phyloP scores from a whole-genome alignment of 2,329 filamentous ascomycete species.

The Leptographium flavum region DNA sequence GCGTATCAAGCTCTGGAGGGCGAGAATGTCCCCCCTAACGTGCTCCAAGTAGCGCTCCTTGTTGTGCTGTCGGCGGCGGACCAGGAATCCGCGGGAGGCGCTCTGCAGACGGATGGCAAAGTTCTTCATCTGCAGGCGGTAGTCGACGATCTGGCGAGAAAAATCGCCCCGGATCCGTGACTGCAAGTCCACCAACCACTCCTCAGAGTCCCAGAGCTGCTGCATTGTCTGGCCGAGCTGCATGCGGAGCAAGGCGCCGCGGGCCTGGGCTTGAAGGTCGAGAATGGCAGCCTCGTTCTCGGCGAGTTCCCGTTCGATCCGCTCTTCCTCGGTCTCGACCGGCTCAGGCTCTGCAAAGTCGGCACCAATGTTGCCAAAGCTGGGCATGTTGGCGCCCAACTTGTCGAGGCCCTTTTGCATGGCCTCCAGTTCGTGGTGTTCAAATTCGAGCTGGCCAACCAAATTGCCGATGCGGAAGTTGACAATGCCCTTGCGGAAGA shows the following conservation, averaged over 20 bases:
- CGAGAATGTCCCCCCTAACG: constrained; percentile 57
- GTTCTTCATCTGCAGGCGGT: constrained; percentile 66
- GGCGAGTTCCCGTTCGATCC: constrained; percentile 65
- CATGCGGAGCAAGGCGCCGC: constrained; percentile 67
- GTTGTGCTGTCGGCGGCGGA: constrained; percentile 46
- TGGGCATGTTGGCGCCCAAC: constrained; percentile 88
- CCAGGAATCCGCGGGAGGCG: constrained; percentile 58
- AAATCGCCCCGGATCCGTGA: constrained; percentile 79
- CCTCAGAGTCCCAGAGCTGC: constrained; percentile 73
- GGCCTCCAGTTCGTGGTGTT: constrained; percentile 91
- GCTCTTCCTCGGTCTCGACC: constrained; percentile 80
- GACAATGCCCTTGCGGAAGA: constrained; percentile 88
- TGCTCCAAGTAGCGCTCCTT: constrained; percentile 56
- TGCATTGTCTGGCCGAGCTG: constrained; percentile 75
- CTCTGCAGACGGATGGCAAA: constrained; percentile 76
- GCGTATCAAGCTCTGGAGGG: constrained; percentile 69
- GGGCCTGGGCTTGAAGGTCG: constrained; percentile 76
- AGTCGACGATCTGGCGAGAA: constrained; percentile 67
- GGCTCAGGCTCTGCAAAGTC: constrained; percentile 81
- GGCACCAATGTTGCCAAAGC: constrained; percentile 92
- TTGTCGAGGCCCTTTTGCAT: constrained; percentile 96
- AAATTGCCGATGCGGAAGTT: constrained; percentile 94
- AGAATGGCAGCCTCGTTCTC: constrained; percentile 59
- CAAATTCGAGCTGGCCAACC: constrained; percentile 91
- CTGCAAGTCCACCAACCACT: constrained; percentile 67